Base-by-base conservation (phyloP, 306 rosid genomes). In the Inga oerstediana region DNA sequence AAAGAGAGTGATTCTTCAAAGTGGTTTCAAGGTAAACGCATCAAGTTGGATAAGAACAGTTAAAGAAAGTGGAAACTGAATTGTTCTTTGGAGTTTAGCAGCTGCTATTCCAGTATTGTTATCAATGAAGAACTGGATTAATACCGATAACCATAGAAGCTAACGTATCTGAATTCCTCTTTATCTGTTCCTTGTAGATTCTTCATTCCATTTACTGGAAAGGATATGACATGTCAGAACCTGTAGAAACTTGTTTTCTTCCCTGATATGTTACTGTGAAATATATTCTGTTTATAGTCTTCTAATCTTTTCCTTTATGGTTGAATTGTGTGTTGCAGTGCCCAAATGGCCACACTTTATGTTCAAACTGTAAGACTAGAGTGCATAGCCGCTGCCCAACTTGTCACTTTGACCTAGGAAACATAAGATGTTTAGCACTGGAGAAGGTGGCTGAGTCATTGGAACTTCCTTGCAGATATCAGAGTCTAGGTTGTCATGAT, bases 271-370 rank as follows among this genome's bases (percentile, higher is more conserved):
- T 62, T 58, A 79, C 76, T 44, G 39, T 52, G 66, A 83, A 58
- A 70, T 74, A 37, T 19, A 9, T 17, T 72, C 59, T 82, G 52
- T 35, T 70, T 22, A 12, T 71, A n/a, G 44, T 44, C 49, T 61
- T 86, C 64, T 84, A 75, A 92, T 66, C 64, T 76, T 44, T 70
- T 66, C 74, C 65, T 77, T 62, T 79, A 20, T 62, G 78, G 74
- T 45, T 49, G 51, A 71, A 77, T 84, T 71, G 45, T 80, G 27
- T 46, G 80, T 86, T 88, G 85, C 86, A 96, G 99, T 96, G 98
- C 83, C 97, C 99, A 76, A 96, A 94, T 84, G 99, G 99, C 86
- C 99, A 96, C 88, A 96, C 99, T 14, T 79, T 96, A 79, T 96
- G 99, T 79, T 91, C 93, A 19, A 88, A 83, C 84, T 96, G 99